Conservation (phyloP, 1,284 basidiomycete species). For the Rhodotorula mucilaginosa region DNA sequence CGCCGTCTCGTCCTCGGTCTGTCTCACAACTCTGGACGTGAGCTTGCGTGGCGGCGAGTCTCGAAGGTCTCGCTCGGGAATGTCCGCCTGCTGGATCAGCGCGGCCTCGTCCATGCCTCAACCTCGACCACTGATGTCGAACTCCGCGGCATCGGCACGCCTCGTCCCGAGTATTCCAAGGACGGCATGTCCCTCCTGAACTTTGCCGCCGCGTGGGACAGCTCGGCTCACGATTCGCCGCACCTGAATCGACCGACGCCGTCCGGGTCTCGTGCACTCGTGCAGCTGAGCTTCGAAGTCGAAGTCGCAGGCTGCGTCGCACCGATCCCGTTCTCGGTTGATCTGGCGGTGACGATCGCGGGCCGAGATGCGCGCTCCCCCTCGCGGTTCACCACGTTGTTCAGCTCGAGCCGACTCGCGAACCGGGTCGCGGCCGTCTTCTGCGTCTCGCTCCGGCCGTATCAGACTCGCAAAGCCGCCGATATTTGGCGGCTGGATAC, state of each 20-base stretch:
- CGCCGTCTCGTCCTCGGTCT: conserved; percentile 73
- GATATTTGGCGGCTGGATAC: conserved; percentile 96
- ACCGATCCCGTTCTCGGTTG: conserved; percentile 80
- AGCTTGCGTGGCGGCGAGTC: conserved; percentile 80
- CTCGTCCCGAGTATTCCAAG: conserved; percentile 53
- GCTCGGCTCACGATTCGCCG: conserved; percentile 80
- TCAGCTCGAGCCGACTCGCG: conserved; percentile 70
- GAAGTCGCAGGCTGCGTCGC: conserved; percentile 78
- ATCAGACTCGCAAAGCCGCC: conserved; percentile 76
- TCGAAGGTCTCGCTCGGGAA: conserved; percentile 75
- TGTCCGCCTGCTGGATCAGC: conserved; percentile 76
- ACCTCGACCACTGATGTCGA: conserved; percentile 66
- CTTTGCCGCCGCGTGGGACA: conserved; percentile 84
- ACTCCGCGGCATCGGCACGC: conserved; percentile 54
- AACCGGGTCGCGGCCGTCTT: conserved; percentile 32
- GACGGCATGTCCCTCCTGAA: conserved; percentile 74
- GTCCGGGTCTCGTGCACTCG: conserved; percentile 70
- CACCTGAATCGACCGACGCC: conserved; percentile 82
- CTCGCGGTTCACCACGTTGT: conserved; percentile 68
- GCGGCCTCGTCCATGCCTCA: conserved; percentile 74
- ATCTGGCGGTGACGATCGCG: conserved; percentile 81
- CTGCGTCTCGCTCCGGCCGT: conserved; percentile 70
- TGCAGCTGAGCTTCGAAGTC: conserved; percentile 74
- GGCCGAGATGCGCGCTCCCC: conserved; percentile 81
- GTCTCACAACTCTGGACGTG: conserved; percentile 81